Base-by-base conservation (phyloP, 148 eudicot species). In the Heliamphora exappendiculata region DNA sequence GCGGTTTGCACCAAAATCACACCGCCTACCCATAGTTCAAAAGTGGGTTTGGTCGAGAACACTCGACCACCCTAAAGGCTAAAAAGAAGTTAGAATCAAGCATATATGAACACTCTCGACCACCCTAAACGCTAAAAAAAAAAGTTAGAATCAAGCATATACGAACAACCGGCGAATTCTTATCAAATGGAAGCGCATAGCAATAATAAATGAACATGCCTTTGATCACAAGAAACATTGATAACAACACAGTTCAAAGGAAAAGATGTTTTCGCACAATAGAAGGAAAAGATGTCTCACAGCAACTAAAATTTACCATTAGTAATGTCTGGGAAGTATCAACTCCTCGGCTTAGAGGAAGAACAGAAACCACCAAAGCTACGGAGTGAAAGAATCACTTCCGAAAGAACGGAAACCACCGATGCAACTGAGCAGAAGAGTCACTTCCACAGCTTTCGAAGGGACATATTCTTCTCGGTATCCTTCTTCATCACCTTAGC, bases 401-500 rank as follows among this genome's bases (percentile, higher is more conserved):
- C 57, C 88, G 65, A 77, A 86, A 58, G 19, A 86, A 86, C 86
- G 12, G 50, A 11, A 45, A 45, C 8, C 50, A 45, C 2, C 8
- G 13, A 11, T 45, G n/a, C n/a, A n/a, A 45, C 50, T 19, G 31
- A 28, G 19, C 2, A 19, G 31, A 60, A 29, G 14, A 60, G 11
- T 66, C 69, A 86, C 81, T 86, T 86, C 88, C 88, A 86, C 16
- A 86, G 64, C 73, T 86, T 86, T 65, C 88, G 66, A 75, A 86
- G 59, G 12, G 88, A 86, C 88, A 86, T 86, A 81, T 83, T 86
- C 69, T 83, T 86, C 31, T 86, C 88, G 0, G 77, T 83, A 37
- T 86, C 88, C 82, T 86, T 86, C 81, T 86, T 86, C 88, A 83
- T 86, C 47, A 86, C 88, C 81, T 86, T 86, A 16, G 88, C 88